A percentile compares a stretch with the other conserved stretches of the same genome.
Evolutionary conservation across 352 stramenopile species (phyloP).

Genomic region (Phytophthora vignae): DNA sequence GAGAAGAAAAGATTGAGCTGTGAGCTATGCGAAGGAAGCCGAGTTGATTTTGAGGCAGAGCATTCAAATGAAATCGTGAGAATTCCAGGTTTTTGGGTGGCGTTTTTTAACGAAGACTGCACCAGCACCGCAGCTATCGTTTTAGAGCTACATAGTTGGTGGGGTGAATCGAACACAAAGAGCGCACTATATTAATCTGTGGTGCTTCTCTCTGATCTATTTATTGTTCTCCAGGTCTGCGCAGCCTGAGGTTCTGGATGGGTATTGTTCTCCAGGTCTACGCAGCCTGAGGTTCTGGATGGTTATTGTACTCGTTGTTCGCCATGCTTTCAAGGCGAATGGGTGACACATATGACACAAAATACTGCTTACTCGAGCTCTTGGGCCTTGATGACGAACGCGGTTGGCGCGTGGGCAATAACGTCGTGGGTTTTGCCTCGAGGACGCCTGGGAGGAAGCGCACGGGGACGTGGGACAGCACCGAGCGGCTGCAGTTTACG

Average conservation of each 20-base stretch:
- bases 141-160: too few species aligned
- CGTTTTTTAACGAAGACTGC: too few species aligned
- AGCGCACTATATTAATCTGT: constrained; percentile 28
- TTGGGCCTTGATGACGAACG: constrained; percentile 25
- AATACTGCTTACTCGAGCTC: constrained; percentile 23
- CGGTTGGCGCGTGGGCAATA: constrained; percentile 16
- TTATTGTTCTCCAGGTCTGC: neutral
- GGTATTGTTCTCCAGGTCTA: neutral
- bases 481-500: constrained; percentile 31
- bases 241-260: neutral
- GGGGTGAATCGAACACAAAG: constrained; percentile 5
- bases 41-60: too few species aligned
- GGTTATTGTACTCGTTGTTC: neutral
- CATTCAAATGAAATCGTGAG: too few species aligned
- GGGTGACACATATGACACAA: constrained; percentile 24
- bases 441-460: constrained; percentile 27
- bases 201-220: constrained; percentile 13
- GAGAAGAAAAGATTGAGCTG: too few species aligned
- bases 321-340: too few species aligned
- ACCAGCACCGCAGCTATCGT: too few species aligned
- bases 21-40: too few species aligned
- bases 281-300: neutral
- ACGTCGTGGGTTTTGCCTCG: constrained; percentile 20
- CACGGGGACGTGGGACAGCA: constrained; percentile 13
- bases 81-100: too few species aligned